Conservation (phyloP, 768 basidiomycete species). For the Lentinula edodes region DNA sequence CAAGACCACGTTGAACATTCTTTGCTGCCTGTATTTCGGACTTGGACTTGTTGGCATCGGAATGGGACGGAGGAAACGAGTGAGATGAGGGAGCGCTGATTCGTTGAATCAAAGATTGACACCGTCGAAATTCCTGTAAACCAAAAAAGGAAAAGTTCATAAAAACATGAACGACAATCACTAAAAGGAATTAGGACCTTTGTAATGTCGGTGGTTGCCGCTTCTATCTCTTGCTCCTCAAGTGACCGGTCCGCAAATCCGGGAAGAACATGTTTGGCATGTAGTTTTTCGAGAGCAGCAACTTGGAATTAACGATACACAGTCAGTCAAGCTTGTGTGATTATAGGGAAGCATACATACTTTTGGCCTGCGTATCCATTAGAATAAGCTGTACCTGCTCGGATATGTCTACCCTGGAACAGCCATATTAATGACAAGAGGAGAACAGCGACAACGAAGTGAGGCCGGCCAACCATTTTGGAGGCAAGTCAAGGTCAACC, state of each 20-base stretch:
- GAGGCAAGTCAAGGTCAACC: constrained; percentile 67
- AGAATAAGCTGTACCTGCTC: constrained; percentile 86
- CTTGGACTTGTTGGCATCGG: constrained; percentile 30
- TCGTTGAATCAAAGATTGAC: constrained; percentile 65
- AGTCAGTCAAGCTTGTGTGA: not conserved
- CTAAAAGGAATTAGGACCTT: constrained; percentile 43
- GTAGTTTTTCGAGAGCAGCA: constrained; percentile 84
- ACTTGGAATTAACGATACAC: constrained; percentile 43
- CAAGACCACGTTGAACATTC: constrained; percentile 93
- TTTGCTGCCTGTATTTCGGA: constrained; percentile 67
- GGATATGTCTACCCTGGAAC: constrained; percentile 80
- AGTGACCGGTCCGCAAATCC: constrained; percentile 93
- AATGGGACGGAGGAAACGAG: constrained; percentile 55
- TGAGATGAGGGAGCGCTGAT: constrained; percentile 58
- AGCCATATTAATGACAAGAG: constrained; percentile 14
- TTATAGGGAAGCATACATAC: constrained; percentile 33
- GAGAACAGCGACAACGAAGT: constrained; percentile 13
- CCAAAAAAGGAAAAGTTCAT: constrained; percentile 10
- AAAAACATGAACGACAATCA: constrained; percentile 31
- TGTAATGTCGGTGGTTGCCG: constrained; percentile 82
- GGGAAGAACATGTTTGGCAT: constrained; percentile 93
- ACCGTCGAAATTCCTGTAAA: constrained; percentile 59
- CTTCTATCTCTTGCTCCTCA: constrained; percentile 93
- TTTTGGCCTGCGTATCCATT: constrained; percentile 63
- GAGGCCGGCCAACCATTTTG: constrained; percentile 63